Conservation (phyloP, 495 filamentous ascomycete species). For the Acidomyces sp. region DNA sequence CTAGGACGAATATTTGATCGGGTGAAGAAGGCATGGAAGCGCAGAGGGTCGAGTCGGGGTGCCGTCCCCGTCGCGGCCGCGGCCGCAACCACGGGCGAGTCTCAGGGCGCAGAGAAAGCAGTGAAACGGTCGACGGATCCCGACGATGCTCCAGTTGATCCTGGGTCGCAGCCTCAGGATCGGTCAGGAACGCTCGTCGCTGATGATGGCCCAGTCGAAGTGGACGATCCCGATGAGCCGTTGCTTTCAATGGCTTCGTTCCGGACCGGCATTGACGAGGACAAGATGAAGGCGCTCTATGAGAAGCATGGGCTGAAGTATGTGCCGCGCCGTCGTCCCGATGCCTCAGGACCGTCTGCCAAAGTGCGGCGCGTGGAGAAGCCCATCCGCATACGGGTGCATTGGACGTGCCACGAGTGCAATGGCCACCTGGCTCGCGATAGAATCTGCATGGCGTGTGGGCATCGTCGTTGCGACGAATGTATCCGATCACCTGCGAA, state of each 20-base stretch:
- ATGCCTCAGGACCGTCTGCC: conserved; percentile 36
- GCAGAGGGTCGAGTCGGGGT: conserved; percentile 5
- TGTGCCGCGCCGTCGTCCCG: conserved; percentile 49
- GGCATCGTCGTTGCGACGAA: conserved; percentile 64
- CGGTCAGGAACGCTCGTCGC: background rate
- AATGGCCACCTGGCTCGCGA: conserved; percentile 55
- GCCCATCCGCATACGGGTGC: conserved; percentile 84
- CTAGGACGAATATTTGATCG: conserved; percentile 2
- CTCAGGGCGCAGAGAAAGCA: background rate
- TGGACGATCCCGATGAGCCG: conserved; percentile 2
- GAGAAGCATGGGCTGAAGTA: conserved; percentile 51
- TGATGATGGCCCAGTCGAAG: background rate
- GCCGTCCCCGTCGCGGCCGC: background rate
- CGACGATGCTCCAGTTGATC: too few species aligned
- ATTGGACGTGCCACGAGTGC: conserved; percentile 68
- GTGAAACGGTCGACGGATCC: too few species aligned
- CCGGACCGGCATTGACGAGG: conserved; percentile 43
- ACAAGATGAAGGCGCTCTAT: conserved; percentile 57
- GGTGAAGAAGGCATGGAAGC: conserved; percentile 5
- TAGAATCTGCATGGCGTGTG: conserved; percentile 57
- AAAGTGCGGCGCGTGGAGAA: conserved; percentile 67
- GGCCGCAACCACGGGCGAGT: background rate
- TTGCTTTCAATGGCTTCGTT: background rate
- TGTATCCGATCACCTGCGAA: conserved; percentile 58
- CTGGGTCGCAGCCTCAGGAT: too few species aligned